Conservation (phyloP, 257 asterid species). For the Nicotiana tomentosiformis region DNA sequence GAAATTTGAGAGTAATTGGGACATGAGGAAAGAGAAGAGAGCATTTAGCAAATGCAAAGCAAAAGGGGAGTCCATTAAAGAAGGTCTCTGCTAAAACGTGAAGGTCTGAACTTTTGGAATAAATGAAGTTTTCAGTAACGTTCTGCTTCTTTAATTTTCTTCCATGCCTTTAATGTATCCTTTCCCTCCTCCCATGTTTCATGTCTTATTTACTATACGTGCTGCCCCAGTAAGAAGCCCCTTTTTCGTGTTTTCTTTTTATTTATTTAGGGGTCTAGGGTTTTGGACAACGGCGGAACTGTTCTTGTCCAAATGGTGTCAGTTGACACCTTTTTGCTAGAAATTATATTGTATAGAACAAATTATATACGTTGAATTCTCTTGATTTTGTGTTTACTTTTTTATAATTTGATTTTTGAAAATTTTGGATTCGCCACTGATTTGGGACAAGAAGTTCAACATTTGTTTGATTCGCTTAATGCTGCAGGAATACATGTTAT, state of each 20-base stretch:
- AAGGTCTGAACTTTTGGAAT: slow-evolving; percentile 12
- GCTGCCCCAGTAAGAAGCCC: neutral
- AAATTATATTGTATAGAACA: no score
- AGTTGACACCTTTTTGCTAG: no score
- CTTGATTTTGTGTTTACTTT: no score
- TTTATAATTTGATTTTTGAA: no score
- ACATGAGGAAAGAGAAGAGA: neutral
- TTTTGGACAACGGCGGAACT: neutral
- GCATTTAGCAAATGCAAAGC: neutral
- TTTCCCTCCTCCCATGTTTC: slow-evolving; percentile 7
- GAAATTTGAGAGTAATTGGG: neutral
- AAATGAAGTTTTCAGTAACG: slow-evolving; percentile 16
- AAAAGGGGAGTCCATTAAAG: slow-evolving; percentile 3
- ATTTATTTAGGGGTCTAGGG: neutral
- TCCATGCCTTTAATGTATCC: neutral
- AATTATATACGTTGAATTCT: no score
- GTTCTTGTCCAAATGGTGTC: no score
- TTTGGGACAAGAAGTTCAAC: no score
- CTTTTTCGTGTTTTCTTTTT: no score
- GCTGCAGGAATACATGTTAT: no score
- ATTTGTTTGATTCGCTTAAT: no score
- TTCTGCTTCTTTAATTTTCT: neutral
- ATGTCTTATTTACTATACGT: neutral
- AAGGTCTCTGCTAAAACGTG: slow-evolving; percentile 25
- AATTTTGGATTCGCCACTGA: no score